Base-by-base conservation (phyloP, 768 basidiomycete species). In the Hemileccinum rubropunctum region DNA sequence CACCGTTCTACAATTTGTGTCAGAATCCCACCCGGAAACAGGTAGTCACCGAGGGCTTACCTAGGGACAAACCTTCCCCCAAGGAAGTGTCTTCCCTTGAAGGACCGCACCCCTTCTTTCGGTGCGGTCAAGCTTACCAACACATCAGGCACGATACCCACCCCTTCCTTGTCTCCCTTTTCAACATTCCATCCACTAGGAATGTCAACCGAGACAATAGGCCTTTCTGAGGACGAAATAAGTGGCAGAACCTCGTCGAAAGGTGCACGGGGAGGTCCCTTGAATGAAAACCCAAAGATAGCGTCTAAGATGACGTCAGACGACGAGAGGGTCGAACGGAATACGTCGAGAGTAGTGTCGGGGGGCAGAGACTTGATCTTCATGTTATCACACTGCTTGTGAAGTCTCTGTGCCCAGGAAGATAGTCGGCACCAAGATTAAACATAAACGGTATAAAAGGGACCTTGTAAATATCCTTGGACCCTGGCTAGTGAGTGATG, bases 181-280 rank as follows among this genome's bases (percentile, higher is more conserved):
- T 95, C 91, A 20, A 98, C 92, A 60, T 94, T 83, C 97, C 97
- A 99, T 8, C 95, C 97, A 1, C 88, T 91, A 0, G 97, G 97
- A 42, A 99, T 93, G 68, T 99, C 97, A 3, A 99, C 88, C 2
- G 89, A 91, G 23, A 99, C 81, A 60, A 98, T 88, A 0, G 97
- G 95, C 13, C 91, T 73, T 7, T 74, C 66, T 4, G 85, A 83
- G 14, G 75, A 62, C 2, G 78, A 73, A 38, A 97, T 71, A 7
- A 90, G 73, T 8, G 79, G 75, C 1, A 99, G 77, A 34, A 85
- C 86, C 0, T 71, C 62, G 58, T 92, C 84, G 69, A 98, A 99
- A 0, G 97, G 97, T 8, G 85, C 70, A 11, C 97, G 86, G 6
- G 94, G 78, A 32, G 97, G 95, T 0, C 88, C 87, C 51, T 87